Percentiles rank a stretch among this genome's conserved stretches.
These are phyloP conservation scores for Kwoniella sp. DNA, from an alignment of 768 basidiomycete genomes.

Conservation along the genomic window DNA sequence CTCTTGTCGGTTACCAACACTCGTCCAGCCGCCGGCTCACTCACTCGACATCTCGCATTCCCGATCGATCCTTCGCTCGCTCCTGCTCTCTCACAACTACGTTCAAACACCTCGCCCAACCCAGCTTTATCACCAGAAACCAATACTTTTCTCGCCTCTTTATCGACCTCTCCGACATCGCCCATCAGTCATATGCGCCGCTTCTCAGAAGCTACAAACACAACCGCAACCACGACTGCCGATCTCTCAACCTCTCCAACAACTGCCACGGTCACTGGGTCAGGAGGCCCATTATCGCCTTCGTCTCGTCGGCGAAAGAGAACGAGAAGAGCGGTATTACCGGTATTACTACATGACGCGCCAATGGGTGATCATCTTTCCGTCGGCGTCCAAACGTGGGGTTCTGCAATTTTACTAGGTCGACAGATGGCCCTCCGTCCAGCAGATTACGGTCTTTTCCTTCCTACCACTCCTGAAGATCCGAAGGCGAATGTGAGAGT, in stretches of 20 bases:
- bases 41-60: slow-evolving; percentile 50
- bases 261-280: neutral
- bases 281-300: neutral
- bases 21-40: slow-evolving; percentile 48
- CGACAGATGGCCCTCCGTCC: slow-evolving; percentile 47
- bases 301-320: neutral
- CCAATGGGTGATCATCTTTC: slow-evolving; percentile 52
- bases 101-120: slow-evolving; percentile 17
- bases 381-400: slow-evolving; percentile 57
- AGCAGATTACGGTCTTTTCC: slow-evolving; percentile 36
- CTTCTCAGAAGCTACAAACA: slow-evolving; percentile 5
- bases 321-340: slow-evolving; percentile 25
- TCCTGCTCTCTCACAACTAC: slow-evolving; percentile 21
- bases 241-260: slow-evolving; percentile 10
- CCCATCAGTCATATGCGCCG: slow-evolving; percentile 10
- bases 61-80: slow-evolving; percentile 37
- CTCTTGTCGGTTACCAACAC: too few species aligned
- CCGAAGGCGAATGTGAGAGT: slow-evolving; percentile 29
- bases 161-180: slow-evolving; percentile 39
- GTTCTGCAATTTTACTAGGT: slow-evolving; percentile 52
- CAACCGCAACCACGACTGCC: neutral
- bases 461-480: neutral
- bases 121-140: slow-evolving; percentile 41
- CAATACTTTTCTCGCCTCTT: slow-evolving; percentile 33
- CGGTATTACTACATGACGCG: slow-evolving; percentile 53